Evolutionary conservation across 208 protist genomes (phyloP).

Genomic region (Trypanosoma congolense): DNA sequence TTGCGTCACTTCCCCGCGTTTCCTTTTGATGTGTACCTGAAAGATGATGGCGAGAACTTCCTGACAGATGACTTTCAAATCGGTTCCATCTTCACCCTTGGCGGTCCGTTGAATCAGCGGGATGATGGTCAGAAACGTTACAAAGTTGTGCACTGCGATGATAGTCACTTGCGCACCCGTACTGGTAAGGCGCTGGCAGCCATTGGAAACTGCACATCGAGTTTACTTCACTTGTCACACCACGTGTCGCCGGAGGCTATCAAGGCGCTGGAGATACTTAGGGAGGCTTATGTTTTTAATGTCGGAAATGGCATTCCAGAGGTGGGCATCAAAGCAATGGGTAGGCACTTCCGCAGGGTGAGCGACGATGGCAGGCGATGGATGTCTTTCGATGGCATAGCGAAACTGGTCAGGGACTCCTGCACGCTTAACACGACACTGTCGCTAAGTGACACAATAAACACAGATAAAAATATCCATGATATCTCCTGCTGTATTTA

Average conservation of each 20-base stretch:
- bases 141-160: conserved; percentile 80
- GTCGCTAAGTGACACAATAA: conserved; percentile 38
- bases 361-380: conserved; percentile 72
- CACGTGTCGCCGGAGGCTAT: conserved; percentile 38
- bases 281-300: conserved; percentile 76
- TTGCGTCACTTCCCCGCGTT: conserved; percentile 74
- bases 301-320: conserved; percentile 80
- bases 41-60: conserved; percentile 65
- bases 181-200: conserved; percentile 22
- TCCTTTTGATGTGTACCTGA: conserved; percentile 79
- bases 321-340: conserved; percentile 89
- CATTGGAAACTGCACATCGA: conserved; percentile 30
- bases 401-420: conserved; percentile 64
- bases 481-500: conserved; percentile 44
- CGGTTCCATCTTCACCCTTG: conserved; percentile 60
- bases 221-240: conserved; percentile 40
- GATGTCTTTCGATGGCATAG: conserved; percentile 69
- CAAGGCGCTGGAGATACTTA: conserved; percentile 45
- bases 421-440: conserved; percentile 37
- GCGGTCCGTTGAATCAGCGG: conserved; percentile 72
- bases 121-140: conserved; percentile 78
- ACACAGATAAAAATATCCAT: conserved; percentile 29
- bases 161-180: conserved; percentile 46
- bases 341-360: conserved; percentile 70
- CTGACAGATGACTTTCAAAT: conserved; percentile 83